Conservation (phyloP, 148 eudicot genomes). For the Pouteria glomerata region DNA sequence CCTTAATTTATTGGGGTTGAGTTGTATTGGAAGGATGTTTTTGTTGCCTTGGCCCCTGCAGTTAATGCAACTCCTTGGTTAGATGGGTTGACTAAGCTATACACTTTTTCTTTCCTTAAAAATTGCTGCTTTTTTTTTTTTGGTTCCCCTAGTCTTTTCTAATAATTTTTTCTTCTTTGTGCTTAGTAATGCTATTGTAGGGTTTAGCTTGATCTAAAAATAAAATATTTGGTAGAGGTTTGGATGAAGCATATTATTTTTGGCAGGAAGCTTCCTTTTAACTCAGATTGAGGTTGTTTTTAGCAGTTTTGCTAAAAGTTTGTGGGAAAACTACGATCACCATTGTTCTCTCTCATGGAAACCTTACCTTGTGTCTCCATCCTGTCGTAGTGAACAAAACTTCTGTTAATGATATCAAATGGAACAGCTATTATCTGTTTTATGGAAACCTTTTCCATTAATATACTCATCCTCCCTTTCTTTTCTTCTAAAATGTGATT, state of each 20-base stretch:
- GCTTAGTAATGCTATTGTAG: too few relatives aligned
- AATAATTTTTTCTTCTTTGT: too few relatives aligned
- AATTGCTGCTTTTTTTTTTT: too few relatives aligned
- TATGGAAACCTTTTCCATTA: background rate
- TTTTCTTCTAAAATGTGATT: background rate
- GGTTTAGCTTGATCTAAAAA: too few relatives aligned
- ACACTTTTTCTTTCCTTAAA: background rate
- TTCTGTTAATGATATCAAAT: background rate
- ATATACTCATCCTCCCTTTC: background rate
- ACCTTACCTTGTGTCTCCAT: background rate
- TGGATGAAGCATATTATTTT: too few relatives aligned
- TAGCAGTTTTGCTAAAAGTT: background rate
- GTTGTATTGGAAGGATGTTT: background rate
- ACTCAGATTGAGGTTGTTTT: background rate
- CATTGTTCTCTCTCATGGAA: background rate
- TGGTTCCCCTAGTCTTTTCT: too few relatives aligned
- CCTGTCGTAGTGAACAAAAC: background rate
- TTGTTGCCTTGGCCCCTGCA: background rate
- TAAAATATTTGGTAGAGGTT: too few relatives aligned
- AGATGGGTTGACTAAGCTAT: background rate
- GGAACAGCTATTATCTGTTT: background rate
- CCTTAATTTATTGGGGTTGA: too few relatives aligned
- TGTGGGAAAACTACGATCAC: background rate
- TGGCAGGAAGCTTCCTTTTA: background rate
- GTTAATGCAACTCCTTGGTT: background rate